phyloP scores from a whole-genome alignment of 73 alveolate genomes.

The Paramecium bursaria region DNA sequence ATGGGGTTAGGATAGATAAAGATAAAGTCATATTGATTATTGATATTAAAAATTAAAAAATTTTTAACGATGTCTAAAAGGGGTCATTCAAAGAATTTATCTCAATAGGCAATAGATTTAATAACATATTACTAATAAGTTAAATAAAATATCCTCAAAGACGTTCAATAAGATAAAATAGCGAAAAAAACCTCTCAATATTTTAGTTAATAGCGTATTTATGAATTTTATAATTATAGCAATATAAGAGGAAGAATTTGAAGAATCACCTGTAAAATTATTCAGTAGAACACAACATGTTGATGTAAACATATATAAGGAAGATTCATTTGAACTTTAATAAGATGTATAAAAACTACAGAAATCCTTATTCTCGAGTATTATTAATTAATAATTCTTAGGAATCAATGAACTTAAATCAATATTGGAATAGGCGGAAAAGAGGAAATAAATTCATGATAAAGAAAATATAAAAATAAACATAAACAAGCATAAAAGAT shows the following conservation, averaged over 20 bases:
- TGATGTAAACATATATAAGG: too few relatives aligned
- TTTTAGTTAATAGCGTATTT: too few relatives aligned
- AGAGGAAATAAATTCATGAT: too few relatives aligned
- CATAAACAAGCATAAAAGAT: too few relatives aligned
- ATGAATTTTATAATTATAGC: background rate
- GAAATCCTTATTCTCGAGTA: background rate
- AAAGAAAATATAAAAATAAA: too few relatives aligned
- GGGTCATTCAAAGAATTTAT: background rate
- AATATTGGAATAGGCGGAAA: too few relatives aligned
- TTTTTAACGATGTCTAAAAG: background rate
- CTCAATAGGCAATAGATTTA: background rate
- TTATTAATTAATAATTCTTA: too few relatives aligned
- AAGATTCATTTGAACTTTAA: background rate
- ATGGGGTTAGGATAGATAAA: background rate
- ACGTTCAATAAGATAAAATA: background rate
- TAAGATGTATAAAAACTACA: background rate
- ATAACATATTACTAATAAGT: background rate
- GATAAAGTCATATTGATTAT: background rate
- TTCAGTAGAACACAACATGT: background rate
- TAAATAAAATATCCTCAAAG: too few relatives aligned
- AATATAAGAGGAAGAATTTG: background rate
- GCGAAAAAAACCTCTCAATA: too few relatives aligned
- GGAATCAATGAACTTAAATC: too few relatives aligned
- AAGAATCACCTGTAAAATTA: background rate
- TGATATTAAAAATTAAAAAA: background rate